Evolutionary conservation across 2,329 filamentous ascomycete species (phyloP), one percentile per base, ranked within the genome.

Genomic region (Aspergillus versicolor): DNA sequence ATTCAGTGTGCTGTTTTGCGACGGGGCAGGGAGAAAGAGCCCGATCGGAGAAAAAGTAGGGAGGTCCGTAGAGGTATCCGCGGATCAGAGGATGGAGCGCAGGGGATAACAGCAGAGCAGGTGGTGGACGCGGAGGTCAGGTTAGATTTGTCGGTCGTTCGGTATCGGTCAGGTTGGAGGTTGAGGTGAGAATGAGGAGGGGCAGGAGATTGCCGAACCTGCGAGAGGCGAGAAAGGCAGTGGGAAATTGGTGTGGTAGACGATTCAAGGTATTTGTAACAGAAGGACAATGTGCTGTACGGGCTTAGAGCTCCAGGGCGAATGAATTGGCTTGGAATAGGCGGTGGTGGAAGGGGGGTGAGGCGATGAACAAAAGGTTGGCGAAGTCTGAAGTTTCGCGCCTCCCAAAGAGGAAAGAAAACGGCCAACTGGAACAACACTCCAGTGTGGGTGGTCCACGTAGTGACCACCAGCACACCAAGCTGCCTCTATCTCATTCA

Each of bases 171-270:
- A 46, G 30, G 56, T 43, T 40, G 37, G 43, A 52, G 43, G 40
- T 59, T 41, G 38, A 48, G 53, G 24, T 56, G 52, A 58, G 56
- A 62, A 56, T 60, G 59, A 56, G 59, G 59, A 59, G 61, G 62
- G 63, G 61, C 54, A 63, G 40, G 27, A 34, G 46, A 42, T 17
- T 49, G 50, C 47, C 34, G 32, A 34, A 42, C 12, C 11, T 19
- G 47, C 32, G 41, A 32, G 4, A 32, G 48, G 42, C 24, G 44
- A 44, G 44, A 40, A n/a, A 27, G 44, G 30, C 42, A 40, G 15
- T 37, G 34, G 45, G 42, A 47, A 51, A 30, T 21, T 5, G 30
- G 40, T 22, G 38, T 38, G n/a, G 30, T 5, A 22, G 40, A 44
- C 22, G 45, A 21, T 44, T 30, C 15, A 15, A 32, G 46, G 15